phyloP scores from a whole-genome alignment of 2,329 filamentous ascomycete species.

The Chrysoporthe puriensis region DNA sequence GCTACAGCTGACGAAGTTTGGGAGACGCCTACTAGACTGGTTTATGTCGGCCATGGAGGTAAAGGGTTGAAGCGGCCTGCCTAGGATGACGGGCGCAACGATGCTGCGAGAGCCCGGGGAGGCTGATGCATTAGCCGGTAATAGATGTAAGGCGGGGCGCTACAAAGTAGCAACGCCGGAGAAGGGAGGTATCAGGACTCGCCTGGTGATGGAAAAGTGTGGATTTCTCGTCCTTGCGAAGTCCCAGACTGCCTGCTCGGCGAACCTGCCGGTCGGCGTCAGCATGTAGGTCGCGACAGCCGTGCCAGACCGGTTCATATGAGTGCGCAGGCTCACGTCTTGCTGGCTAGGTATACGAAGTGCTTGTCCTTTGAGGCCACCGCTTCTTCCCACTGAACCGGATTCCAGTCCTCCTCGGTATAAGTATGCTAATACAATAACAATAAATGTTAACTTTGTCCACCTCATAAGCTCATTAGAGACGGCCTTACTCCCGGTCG shows the following conservation, averaged over 20 bases:
- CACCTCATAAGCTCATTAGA: no score
- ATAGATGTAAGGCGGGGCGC: no score
- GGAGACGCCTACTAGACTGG: not conserved
- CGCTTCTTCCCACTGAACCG: slow-evolving; percentile 5
- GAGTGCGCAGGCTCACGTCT: not conserved
- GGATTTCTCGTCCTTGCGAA: not conserved
- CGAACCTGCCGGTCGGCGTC: not conserved
- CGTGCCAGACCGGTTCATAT: not conserved
- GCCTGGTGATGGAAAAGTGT: not conserved
- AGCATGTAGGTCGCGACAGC: not conserved
- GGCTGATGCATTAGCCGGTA: not conserved
- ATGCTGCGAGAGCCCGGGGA: not conserved
- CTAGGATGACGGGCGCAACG: not conserved
- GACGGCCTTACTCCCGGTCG: not conserved
- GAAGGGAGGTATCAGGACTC: not conserved
- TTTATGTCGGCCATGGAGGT: not conserved
- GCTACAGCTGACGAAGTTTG: no score
- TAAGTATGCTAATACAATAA: not conserved
- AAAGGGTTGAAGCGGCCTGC: not conserved
- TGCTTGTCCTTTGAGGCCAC: not conserved
- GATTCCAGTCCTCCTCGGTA: slow-evolving; percentile 6
- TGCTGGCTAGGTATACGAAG: slow-evolving; percentile 11
- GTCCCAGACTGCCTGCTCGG: slow-evolving; percentile 3
- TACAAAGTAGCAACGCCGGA: not conserved
- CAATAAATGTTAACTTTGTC: not conserved